A percentile compares a stretch with the other conserved stretches of the same genome.
Conservation (phyloP, 352 stramenopile species). For the Thalassiosira exigua region DNA sequence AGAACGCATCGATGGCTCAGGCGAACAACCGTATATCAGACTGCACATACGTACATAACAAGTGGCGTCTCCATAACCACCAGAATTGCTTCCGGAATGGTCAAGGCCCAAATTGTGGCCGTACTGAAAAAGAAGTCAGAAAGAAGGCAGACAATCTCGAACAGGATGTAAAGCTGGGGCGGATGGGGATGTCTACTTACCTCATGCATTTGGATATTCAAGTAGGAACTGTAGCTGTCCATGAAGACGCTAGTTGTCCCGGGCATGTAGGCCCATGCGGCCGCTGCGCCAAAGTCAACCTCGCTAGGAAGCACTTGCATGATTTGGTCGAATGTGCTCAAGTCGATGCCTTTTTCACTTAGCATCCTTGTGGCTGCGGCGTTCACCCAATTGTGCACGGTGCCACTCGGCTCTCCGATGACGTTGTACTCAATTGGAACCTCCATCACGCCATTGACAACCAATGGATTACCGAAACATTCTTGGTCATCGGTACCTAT, state of each 20-base stretch:
- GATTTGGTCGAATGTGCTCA: constrained; percentile 18
- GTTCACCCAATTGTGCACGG: constrained; percentile 22
- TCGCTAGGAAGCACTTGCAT: constrained; percentile 24
- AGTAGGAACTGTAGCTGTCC: constrained; percentile 1
- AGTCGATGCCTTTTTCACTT: not conserved
- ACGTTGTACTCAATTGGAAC: constrained; percentile 26
- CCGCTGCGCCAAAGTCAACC: constrained; percentile 13
- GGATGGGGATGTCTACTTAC: too few relatives aligned
- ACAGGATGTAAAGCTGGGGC: too few relatives aligned
- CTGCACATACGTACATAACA: too few relatives aligned
- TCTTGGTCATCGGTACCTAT: constrained; percentile 4
- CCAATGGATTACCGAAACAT: not conserved
- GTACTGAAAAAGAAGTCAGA: too few relatives aligned
- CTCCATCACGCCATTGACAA: constrained; percentile 25
- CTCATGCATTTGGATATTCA: too few relatives aligned
- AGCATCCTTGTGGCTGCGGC: constrained; percentile 16
- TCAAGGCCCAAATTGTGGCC: constrained; percentile 35
- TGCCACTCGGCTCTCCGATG: constrained; percentile 6
- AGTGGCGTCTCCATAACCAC: constrained; percentile 24
- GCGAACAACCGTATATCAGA: too few relatives aligned
- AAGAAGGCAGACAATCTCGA: too few relatives aligned
- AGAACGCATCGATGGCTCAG: too few relatives aligned
- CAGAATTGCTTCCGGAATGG: constrained; percentile 17
- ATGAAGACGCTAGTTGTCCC: constrained; percentile 5
- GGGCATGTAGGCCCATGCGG: constrained; percentile 26